Evolutionary conservation across 306 rosid species (phyloP), one percentile per base, ranked within the genome.

Genomic region (Abrus pulchellus): DNA sequence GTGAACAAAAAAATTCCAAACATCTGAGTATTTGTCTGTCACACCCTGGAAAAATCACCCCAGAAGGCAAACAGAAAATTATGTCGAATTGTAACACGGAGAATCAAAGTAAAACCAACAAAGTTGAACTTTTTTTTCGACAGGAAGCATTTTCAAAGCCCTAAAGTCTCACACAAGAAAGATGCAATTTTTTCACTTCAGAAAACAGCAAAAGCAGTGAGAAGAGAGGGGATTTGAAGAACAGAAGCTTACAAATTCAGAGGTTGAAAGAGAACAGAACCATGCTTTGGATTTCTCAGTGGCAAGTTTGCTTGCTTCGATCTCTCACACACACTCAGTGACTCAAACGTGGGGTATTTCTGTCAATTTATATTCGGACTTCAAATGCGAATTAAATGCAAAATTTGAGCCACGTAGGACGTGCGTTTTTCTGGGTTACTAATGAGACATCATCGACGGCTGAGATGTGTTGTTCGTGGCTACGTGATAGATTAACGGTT

Each of bases 361-460:
- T 5, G 72, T 64, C 76, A 67, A 36, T 78, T 68, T 74, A 77
- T 74, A 32, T 55, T 82, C 97, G 98, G 97, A 91, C 85, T 87
- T 91, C 85, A 94, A 94, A 85, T 68, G 79, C 94, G 92, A 97
- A 94, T 84, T 56, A 92, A 90, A 84, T 77, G 74, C 77, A 30
- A 83, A 78, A 88, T 72, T 47, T 40, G 56, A 74, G 84, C 89
- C 95, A 91, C 89, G 91, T 89, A 72, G 88, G 93, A 78, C 48
- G 78, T 20, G 12, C 1, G 9, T 10, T 14, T 54, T 47, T 49
- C 78, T 75, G 88, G 72, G 54, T 56, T 50, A 75, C 48, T 20
- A 38, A 57, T 1, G 6, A 75, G 34, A 12, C 45, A 5, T 6
- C 1, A 7, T 33, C 29, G n/a, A 88, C 91, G 90, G 91, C 14